Conservation (phyloP, 306 rosid genomes). For the Sicyos edulis region DNA sequence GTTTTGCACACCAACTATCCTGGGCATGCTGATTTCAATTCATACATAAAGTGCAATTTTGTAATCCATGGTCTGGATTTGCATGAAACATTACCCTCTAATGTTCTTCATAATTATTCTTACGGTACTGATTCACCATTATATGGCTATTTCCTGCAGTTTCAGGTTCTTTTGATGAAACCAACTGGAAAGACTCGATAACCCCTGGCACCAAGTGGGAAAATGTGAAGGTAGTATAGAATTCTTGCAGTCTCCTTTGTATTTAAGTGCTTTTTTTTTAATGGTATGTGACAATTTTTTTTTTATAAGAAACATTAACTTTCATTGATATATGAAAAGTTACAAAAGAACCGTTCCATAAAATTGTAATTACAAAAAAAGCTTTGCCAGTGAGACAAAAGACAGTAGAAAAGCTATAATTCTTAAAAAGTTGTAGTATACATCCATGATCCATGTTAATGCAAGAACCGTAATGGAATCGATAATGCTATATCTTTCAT, state of each 20-base stretch:
- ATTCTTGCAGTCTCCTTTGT: not conserved
- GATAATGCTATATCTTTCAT: too few species aligned
- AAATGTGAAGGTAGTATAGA: conserved; percentile 70
- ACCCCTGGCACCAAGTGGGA: conserved; percentile 93
- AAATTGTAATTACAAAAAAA: too few species aligned
- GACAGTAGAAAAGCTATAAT: too few species aligned
- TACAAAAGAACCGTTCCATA: too few species aligned
- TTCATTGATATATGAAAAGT: too few species aligned
- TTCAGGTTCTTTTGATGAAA: conserved; percentile 63
- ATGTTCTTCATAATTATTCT: conserved; percentile 15
- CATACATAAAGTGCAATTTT: conserved; percentile 93
- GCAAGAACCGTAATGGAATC: too few species aligned
- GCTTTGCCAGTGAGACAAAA: too few species aligned
- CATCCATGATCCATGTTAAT: too few species aligned
- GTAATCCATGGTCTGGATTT: conserved; percentile 56
- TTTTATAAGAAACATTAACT: too few species aligned
- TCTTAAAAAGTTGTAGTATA: too few species aligned
- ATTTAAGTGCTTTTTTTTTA: not conserved
- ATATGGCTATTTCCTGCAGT: conserved; percentile 25
- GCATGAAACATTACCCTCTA: conserved; percentile 32
- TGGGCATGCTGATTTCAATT: conserved; percentile 96
- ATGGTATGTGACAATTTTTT: too few species aligned
- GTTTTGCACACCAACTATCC: conserved; percentile 93
- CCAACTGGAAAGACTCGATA: conserved; percentile 46
- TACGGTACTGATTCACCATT: conserved; percentile 13